phyloP scores from a whole-genome alignment of 2,329 filamentous ascomycete species.

The Pseudogymnoascus verrucosus region DNA sequence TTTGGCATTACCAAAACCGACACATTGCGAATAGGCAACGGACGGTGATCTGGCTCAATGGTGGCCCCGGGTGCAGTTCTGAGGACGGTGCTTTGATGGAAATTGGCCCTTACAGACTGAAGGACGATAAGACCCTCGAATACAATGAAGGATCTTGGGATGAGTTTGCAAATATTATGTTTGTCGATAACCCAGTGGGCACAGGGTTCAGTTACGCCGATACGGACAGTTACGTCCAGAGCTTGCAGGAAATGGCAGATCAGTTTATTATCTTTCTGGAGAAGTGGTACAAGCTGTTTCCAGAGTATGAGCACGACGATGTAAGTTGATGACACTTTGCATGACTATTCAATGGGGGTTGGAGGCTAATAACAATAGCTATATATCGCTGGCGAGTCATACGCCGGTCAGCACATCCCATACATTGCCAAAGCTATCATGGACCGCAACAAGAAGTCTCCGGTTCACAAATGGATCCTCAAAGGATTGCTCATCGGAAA shows the following conservation, averaged over 20 bases:
- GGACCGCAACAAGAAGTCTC: constrained; percentile 66
- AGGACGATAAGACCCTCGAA: constrained; percentile 59
- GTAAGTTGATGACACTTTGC: constrained; percentile 46
- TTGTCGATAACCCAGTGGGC: constrained; percentile 94
- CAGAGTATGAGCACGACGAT: constrained; percentile 85
- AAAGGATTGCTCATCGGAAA: constrained; percentile 89
- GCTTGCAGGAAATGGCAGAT: constrained; percentile 79
- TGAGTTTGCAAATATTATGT: constrained; percentile 93
- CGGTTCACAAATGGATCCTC: constrained; percentile 60
- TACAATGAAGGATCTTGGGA: constrained; percentile 97
- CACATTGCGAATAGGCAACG: constrained; percentile 89
- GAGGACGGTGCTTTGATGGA: constrained; percentile 97
- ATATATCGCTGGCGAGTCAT: constrained; percentile 93
- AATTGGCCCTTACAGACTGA: constrained; percentile 83
- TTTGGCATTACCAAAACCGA: constrained; percentile 95
- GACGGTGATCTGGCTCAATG: constrained; percentile 95
- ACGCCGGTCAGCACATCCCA: constrained; percentile 92
- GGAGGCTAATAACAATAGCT: constrained; percentile 45
- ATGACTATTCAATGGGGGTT: not conserved
- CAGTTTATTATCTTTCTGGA: constrained; percentile 86
- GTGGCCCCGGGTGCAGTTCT: constrained; percentile 92
- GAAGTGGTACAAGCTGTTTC: constrained; percentile 85
- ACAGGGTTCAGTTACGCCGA: constrained; percentile 95
- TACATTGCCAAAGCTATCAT: constrained; percentile 92
- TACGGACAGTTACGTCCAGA: constrained; percentile 76